These are phyloP conservation scores for Colletotrichum gloeosporioides DNA, from an alignment of 2,329 filamentous ascomycete genomes.

Conservation along the genomic window DNA sequence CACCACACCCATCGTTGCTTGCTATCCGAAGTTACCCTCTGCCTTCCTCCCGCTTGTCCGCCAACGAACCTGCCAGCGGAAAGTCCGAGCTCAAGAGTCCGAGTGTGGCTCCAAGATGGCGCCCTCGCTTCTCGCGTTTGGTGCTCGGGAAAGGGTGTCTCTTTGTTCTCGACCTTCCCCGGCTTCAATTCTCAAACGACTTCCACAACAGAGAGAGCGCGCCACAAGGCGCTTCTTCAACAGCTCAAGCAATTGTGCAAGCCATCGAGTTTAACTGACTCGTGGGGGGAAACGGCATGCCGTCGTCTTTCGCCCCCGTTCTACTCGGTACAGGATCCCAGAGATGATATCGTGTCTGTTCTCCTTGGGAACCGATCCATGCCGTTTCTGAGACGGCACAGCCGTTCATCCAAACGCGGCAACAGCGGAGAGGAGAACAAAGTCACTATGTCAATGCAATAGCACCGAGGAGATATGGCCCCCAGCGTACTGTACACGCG, in stretches of 20 bases:
- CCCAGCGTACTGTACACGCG: background rate
- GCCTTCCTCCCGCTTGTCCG: background rate
- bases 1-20: background rate
- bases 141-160: background rate
- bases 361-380: background rate
- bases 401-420: conserved; percentile 19
- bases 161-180: background rate
- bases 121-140: background rate
- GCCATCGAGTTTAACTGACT: background rate
- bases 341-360: background rate
- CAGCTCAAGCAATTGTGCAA: background rate
- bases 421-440: conserved; percentile 2
- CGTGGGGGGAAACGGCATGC: background rate
- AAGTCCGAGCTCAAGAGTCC: background rate
- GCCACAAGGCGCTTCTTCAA: conserved; percentile 6
- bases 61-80: background rate
- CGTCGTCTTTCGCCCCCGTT: background rate
- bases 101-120: background rate
- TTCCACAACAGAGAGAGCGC: background rate
- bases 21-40: background rate
- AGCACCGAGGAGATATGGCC: background rate
- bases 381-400: conserved; percentile 6
- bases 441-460: conserved; percentile 3
- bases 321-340: background rate
- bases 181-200: conserved; percentile 9